A percentile compares a stretch with the other conserved stretches of the same genome.
Evolutionary conservation across 306 rosid genomes (phyloP).

Genomic region (Castanospermum australe): DNA sequence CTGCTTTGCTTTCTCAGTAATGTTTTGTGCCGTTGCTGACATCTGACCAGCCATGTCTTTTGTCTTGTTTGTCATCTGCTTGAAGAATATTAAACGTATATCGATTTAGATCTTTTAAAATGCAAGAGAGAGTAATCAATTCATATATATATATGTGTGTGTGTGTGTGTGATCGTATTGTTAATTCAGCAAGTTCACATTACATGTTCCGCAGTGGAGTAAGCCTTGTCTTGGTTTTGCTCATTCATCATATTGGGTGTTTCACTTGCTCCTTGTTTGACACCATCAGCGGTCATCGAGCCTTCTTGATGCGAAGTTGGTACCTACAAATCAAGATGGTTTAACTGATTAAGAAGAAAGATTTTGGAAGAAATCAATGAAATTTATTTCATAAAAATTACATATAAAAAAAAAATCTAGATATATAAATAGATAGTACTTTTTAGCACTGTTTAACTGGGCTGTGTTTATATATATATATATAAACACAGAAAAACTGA

Average conservation of each 20-base stretch:
- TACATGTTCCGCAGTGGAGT: conserved; percentile 50
- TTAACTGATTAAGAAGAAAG: not conserved
- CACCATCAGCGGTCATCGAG: conserved; percentile 31
- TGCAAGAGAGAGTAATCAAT: not conserved
- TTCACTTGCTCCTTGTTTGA: conserved; percentile 42
- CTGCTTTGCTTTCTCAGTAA: conserved; percentile 61
- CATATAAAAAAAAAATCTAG: not conserved
- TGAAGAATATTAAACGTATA: not conserved
- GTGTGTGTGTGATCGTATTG: not conserved
- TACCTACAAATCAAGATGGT: conserved; percentile 12
- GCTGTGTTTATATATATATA: no score
- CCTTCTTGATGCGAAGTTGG: conserved; percentile 43
- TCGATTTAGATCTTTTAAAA: not conserved
- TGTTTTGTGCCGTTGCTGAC: conserved; percentile 51
- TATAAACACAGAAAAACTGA: not conserved
- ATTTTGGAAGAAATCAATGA: not conserved
- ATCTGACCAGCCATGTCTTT: conserved; percentile 39
- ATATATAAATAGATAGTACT: not conserved
- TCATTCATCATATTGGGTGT: conserved; percentile 35
- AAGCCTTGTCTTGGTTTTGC: conserved; percentile 44
- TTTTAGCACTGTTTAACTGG: no score
- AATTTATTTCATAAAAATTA: no score
- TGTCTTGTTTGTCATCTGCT: conserved; percentile 45
- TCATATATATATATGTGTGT: not conserved
- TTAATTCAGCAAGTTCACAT: not conserved